Evolutionary conservation across 345 rosid species (phyloP), one percentile per base, ranked within the genome.

Genomic region (Salix suchowensis): DNA sequence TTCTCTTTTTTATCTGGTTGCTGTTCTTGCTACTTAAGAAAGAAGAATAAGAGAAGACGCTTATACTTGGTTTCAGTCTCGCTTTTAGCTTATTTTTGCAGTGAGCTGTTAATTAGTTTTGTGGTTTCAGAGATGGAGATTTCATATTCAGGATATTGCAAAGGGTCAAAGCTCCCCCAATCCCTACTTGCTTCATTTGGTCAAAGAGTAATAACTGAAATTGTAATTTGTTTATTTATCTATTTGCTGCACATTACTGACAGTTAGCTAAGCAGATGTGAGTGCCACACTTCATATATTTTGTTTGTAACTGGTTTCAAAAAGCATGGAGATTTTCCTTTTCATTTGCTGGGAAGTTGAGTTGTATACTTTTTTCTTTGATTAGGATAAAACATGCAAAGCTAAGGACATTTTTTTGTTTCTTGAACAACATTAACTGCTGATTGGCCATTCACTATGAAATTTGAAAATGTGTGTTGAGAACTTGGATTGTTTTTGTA

Each of bases 91-190:
- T 7, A 21, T 52, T 14, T 34, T 52, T 4, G 6, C 21, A 16
- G 13, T 64, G 1, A 13, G 34, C 67, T 6, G 7, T 32, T 44
- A 28, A 14, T 32, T 44, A 28, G 12, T 72, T 4, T 44, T 66
- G 21, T 72, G 40, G 54, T 77, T 46, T 6, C 75, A 86, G 85
- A 77, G 65, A 68, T 79, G 88, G 80, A 83, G 85, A 76, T 73
- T 81, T 65, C 76, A 69, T 37, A 61, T 81, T 72, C 80, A 70
- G 19, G 78, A 79, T 62, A 76, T 64, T 32, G 36, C 78, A 67
- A 71, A 77, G 79, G 67, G 73, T 71, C 81, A 65, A 40, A 66
- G 73, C 19, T 70, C 64, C 36, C 15, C 48, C 62, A 77, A 58
- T 40, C 67, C 68, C n/a, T 69, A 23, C 76, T 52, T 70, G 67